Base-by-base conservation (phyloP, 768 basidiomycete species). In the Fistulinella prunicolor region DNA sequence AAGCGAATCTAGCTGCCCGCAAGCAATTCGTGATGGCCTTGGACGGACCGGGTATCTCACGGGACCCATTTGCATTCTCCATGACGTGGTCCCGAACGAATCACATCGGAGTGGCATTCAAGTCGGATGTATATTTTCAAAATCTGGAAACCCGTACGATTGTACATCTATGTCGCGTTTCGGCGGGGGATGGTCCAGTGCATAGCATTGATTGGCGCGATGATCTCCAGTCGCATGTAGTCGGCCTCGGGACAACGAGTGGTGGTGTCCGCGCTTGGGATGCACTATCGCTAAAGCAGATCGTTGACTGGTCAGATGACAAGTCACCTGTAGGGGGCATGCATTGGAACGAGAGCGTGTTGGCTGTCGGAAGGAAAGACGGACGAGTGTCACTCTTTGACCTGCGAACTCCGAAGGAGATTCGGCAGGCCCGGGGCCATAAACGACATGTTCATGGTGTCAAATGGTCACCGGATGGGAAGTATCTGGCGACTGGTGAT, bases 31-130 rank as follows among this genome's bases (percentile, higher is more conserved):
- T 77, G 3, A 70, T 83, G 55, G 77, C 79, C 0, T 69, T 85
- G n/a, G 84, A 86, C 55, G 81, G 80, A 13, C 84, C 83, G 0
- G 82, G 81, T 4, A 76, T 85, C 21, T 72, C 78, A 8, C 63
- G 67, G 6, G 75, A 82, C 50, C 67, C 73, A 9, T 77, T 78
- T 44, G 77, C 82, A 3, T 79, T 72, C 54, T 78, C 83, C 3
- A 77, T 85, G 47, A 69, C 76, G 30, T 86, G 84, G 83, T 85
- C 83, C 2, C 64, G 49, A 23, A 68, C 68, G 4, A 84, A 85
- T 51, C 65, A 71, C 44, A 85, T 86, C 40, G 80, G 82, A 1
- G 82, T 86, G 17, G 78, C 80, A 13, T 86, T 82, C 61, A 74
- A 69, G 17, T 67, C 69, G 44, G 75, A 82, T 12, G 73, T 85